Percentiles rank a stretch among this genome's conserved stretches.
These are phyloP conservation scores for Geranomyces variabilis DNA, from an alignment of 192 early-diverging fungal genomes.

Conservation along the genomic window DNA sequence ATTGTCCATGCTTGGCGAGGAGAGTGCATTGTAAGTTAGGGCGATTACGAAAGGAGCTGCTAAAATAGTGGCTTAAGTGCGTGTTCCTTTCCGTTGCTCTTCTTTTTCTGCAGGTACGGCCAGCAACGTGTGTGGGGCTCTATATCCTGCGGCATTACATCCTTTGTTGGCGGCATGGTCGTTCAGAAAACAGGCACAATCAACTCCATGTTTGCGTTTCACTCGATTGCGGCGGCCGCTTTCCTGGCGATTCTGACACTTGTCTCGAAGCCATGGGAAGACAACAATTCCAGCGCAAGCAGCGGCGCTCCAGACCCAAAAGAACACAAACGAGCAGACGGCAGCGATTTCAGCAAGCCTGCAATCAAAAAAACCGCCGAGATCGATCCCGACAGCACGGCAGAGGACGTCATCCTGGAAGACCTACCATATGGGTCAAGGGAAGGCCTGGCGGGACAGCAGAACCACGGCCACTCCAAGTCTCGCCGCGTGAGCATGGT, in stretches of 20 bases:
- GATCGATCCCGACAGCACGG: slow-evolving; percentile 25
- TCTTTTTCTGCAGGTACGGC: slow-evolving; percentile 19
- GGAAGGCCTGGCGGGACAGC: background rate
- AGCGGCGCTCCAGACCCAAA: background rate
- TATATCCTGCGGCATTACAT: slow-evolving; percentile 27
- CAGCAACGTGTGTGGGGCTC: slow-evolving; percentile 36
- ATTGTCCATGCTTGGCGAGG: slow-evolving; percentile 28
- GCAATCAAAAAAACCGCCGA: slow-evolving; percentile 11
- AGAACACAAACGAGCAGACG: background rate
- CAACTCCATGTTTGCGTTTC: slow-evolving; percentile 22
- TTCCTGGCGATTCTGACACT: slow-evolving; percentile 22
- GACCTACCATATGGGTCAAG: background rate
- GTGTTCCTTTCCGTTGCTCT: background rate
- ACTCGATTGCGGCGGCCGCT: slow-evolving; percentile 9
- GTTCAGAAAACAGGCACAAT: slow-evolving; percentile 19
- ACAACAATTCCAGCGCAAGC: background rate
- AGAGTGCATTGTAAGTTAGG: slow-evolving; percentile 26
- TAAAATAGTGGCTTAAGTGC: no score
- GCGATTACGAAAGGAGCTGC: background rate
- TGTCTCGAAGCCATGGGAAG: slow-evolving; percentile 22
- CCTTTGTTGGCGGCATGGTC: slow-evolving; percentile 27
- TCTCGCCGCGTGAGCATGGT: slow-evolving; percentile 26
- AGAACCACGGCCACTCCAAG: background rate
- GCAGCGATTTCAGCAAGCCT: slow-evolving; percentile 15
- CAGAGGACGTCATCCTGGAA: slow-evolving; percentile 16